Conservation (phyloP, 2,329 filamentous ascomycete species). For the Zalaria obscura region DNA sequence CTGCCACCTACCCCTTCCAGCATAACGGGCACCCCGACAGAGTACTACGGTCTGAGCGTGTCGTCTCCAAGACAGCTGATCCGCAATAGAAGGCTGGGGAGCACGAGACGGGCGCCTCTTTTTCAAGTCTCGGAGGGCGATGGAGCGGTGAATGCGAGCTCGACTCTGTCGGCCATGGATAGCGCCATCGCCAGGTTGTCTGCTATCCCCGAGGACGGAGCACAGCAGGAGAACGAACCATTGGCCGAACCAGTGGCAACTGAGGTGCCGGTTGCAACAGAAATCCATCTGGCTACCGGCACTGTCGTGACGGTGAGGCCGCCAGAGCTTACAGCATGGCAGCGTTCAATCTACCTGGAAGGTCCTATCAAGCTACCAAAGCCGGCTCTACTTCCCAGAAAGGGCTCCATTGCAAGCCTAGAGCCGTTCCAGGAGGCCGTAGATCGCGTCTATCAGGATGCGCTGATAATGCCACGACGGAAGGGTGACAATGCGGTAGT, state of each 20-base stretch:
- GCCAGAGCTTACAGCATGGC: slow-evolving; percentile 19
- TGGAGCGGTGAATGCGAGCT: not conserved
- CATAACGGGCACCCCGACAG: too few relatives aligned
- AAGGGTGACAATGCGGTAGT: slow-evolving; percentile 19
- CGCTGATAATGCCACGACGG: slow-evolving; percentile 13
- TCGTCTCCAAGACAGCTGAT: too few relatives aligned
- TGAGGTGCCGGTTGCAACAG: slow-evolving; percentile 4
- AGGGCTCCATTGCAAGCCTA: slow-evolving; percentile 24
- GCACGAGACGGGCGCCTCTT: too few relatives aligned
- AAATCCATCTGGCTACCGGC: slow-evolving; percentile 18
- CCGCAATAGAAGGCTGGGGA: too few relatives aligned
- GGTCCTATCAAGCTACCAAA: slow-evolving; percentile 27
- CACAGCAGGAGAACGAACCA: slow-evolving; percentile 9
- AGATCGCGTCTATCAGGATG: slow-evolving; percentile 15
- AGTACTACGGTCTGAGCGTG: too few relatives aligned
- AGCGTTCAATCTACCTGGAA: slow-evolving; percentile 23
- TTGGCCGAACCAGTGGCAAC: too few relatives aligned
- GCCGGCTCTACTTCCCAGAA: slow-evolving; percentile 18
- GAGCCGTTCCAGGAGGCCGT: slow-evolving; percentile 23
- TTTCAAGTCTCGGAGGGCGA: not conserved
- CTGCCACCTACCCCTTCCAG: too few relatives aligned
- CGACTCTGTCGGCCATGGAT: slow-evolving; percentile 1
- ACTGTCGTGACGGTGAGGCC: slow-evolving; percentile 20
- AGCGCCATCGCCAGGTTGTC: slow-evolving; percentile 8
- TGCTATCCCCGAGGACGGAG: slow-evolving; percentile 10